Base-by-base conservation (phyloP, 495 filamentous ascomycete species). In the Evernia prunastri region DNA sequence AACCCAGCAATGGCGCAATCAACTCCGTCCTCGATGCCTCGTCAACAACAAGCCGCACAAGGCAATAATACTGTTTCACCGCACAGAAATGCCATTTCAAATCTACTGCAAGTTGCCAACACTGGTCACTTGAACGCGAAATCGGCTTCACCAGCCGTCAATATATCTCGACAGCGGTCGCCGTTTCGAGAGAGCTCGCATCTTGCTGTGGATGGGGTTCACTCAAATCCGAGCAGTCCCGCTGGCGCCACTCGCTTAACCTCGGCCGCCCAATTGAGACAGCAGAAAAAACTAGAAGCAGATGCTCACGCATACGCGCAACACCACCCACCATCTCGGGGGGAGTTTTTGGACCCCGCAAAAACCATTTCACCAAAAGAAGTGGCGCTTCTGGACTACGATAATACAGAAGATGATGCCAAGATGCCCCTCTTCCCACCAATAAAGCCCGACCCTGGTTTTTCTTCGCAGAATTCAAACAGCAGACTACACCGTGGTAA, bases 321-420 rank as follows among this genome's bases (percentile, higher is more conserved):
- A 25, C 75, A 79, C 11, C 71, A 72, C 6, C 66, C 68, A 43
- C 63, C 59, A 58, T 42, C 63, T 39, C 58, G 61, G 43, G 63
- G 60, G 35, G 69, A 67, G 51, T 56, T 62, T 27, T 69, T 78
- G 65, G 85, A 57, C 54, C 58, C 85, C 17, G 86, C 90, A 0
- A 90, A 90, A 72, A 97, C 95, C 8, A 97, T 98, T 59, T 98
- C 94, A 18, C 94, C 94, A 37, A 96, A 97, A 79, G 94, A 97
- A 70, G 91, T 91, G 7, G 91, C 92, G 7, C 72, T 93, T 64
- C 78, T 96, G 64, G 93, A 96, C 33, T 96, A 91, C 72, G 81
- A 87, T 62, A 89, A 92, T 51, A 74, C 81, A 11, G 85, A 89
- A 18, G 88, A 87, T 0, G 87, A 88, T 60, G 76, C 82, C 10